Conservation (phyloP, 2,329 filamentous ascomycete species). For the Aspergillus luchuensis region DNA sequence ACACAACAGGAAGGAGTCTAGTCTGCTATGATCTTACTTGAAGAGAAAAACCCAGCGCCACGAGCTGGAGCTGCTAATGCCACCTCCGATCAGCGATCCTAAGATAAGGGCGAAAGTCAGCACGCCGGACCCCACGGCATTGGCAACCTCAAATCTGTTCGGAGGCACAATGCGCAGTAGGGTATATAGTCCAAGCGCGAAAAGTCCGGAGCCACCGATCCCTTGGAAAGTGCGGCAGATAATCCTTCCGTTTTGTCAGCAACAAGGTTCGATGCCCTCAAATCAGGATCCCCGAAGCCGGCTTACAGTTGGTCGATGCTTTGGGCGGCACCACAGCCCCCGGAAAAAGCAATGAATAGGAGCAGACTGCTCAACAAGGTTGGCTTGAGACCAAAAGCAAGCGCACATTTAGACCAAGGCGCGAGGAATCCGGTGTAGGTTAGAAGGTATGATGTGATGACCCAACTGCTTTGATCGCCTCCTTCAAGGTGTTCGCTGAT, state of each 20-base stretch:
- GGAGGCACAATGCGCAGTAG: conserved; percentile 59
- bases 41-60: conserved; percentile 66
- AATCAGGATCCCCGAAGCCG: not conserved
- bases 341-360: conserved; percentile 47
- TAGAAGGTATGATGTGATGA: conserved; percentile 53
- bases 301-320: conserved; percentile 37
- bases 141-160: conserved; percentile 54
- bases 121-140: conserved; percentile 58
- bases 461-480: conserved; percentile 46
- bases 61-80: conserved; percentile 54
- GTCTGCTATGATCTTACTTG: conserved; percentile 50
- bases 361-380: conserved; percentile 50
- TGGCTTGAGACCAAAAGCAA: conserved; percentile 57
- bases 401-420: conserved; percentile 60
- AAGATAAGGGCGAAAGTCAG: conserved; percentile 54
- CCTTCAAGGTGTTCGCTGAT: conserved; percentile 45
- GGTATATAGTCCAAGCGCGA: conserved; percentile 61
- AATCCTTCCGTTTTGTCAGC: conserved; percentile 48
- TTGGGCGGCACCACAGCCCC: conserved; percentile 43
- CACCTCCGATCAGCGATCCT: conserved; percentile 60
- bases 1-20: not conserved
- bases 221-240: conserved; percentile 41
- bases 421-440: conserved; percentile 59
- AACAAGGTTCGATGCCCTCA: not conserved
- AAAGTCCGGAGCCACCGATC: conserved; percentile 63